A percentile compares a stretch with the other conserved stretches of the same genome.
Conservation (phyloP, 257 asterid species). For the Ilex aquifolium region DNA sequence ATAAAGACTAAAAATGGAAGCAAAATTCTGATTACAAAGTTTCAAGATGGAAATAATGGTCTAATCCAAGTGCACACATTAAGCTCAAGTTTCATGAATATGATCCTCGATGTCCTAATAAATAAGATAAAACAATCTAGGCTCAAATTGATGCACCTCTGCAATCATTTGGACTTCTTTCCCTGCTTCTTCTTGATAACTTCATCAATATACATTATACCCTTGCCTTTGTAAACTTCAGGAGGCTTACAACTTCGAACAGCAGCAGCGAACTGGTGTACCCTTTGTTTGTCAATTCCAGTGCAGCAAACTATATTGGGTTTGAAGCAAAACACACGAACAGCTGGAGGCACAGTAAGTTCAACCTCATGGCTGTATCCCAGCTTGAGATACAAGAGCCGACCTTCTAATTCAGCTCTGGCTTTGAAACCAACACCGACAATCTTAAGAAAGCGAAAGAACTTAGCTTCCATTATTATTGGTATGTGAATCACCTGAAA, state of each 20-base stretch:
- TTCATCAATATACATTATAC: slow-evolving; percentile 67
- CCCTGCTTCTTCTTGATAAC: slow-evolving; percentile 69
- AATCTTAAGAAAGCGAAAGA: slow-evolving; percentile 57
- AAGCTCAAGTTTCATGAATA: too few relatives aligned
- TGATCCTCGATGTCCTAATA: not conserved
- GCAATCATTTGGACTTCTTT: slow-evolving; percentile 48
- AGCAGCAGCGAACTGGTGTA: slow-evolving; percentile 61
- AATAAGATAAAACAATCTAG: not conserved
- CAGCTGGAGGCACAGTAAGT: slow-evolving; percentile 55
- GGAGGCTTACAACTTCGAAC: slow-evolving; percentile 67
- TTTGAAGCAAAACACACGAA: slow-evolving; percentile 61
- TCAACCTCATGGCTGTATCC: slow-evolving; percentile 79
- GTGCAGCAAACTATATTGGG: slow-evolving; percentile 57
- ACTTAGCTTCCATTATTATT: slow-evolving; percentile 46
- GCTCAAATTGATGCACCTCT: slow-evolving; percentile 7
- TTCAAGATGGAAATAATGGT: too few relatives aligned
- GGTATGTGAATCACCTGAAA: slow-evolving; percentile 2
- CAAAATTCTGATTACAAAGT: too few relatives aligned
- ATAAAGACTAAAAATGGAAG: too few relatives aligned
- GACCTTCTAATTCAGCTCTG: slow-evolving; percentile 76
- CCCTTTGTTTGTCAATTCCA: slow-evolving; percentile 65
- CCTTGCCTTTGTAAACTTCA: slow-evolving; percentile 65
- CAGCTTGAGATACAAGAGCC: slow-evolving; percentile 54
- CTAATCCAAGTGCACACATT: too few relatives aligned
- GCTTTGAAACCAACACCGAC: slow-evolving; percentile 87